These are phyloP conservation scores for Tolypocladium paradoxum DNA, from an alignment of 2,329 filamentous ascomycete species.

Conservation along the genomic window DNA sequence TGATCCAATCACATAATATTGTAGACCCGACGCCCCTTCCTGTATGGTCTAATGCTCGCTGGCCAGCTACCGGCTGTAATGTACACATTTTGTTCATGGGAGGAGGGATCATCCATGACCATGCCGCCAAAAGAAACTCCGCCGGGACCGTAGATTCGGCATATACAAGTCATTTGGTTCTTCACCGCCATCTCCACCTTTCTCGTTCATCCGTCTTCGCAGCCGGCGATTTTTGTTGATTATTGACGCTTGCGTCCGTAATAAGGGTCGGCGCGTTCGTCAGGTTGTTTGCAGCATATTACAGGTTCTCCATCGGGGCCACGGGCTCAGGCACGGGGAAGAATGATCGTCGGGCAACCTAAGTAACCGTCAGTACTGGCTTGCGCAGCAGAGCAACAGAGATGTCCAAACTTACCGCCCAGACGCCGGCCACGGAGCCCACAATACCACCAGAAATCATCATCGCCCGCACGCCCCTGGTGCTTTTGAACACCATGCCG, in stretches of 20 bases:
- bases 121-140: slow-evolving; percentile 5
- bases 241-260: neutral
- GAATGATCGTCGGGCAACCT: slow-evolving; percentile 30
- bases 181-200: neutral
- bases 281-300: slow-evolving; percentile 5
- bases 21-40: slow-evolving; percentile 23
- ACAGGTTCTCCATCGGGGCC: slow-evolving; percentile 16
- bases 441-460: slow-evolving; percentile 88
- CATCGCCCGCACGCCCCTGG: slow-evolving; percentile 81
- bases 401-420: slow-evolving; percentile 61
- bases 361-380: neutral
- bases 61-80: slow-evolving; percentile 31
- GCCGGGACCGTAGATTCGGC: slow-evolving; percentile 16
- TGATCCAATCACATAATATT: slow-evolving; percentile 12
- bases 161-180: slow-evolving; percentile 16
- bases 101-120: slow-evolving; percentile 37
- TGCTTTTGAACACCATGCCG: slow-evolving; percentile 95
- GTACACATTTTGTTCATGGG: slow-evolving; percentile 36
- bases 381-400: slow-evolving; percentile 2
- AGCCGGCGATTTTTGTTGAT: neutral
- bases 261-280: slow-evolving; percentile 4
- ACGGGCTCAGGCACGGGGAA: slow-evolving; percentile 26
- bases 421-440: slow-evolving; percentile 70
- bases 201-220: neutral
- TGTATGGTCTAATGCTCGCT: slow-evolving; percentile 35